Evolutionary conservation across 129 eudicot genomes (phyloP).

Genomic region (Logfia minima): DNA sequence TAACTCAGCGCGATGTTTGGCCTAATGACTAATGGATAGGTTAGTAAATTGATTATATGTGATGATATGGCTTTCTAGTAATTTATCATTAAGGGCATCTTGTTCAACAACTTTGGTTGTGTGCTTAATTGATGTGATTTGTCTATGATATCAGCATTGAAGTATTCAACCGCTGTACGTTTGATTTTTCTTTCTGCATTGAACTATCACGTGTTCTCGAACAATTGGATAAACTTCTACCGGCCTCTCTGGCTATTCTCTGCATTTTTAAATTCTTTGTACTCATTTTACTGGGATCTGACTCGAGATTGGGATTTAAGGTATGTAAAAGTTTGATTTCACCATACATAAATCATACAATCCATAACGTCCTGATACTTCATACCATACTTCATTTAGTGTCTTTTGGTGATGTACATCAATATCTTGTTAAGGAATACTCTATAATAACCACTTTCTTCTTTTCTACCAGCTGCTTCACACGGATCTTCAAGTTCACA

Average conservation of each 20-base stretch:
- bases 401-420: slow-evolving; percentile 2
- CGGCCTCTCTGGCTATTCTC: slow-evolving; percentile 91
- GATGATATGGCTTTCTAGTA: not conserved
- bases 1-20: too few species aligned
- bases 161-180: slow-evolving; percentile 91
- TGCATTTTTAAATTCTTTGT: slow-evolving; percentile 65
- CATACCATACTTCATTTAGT: not conserved
- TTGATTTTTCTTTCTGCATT: slow-evolving; percentile 96
- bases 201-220: slow-evolving; percentile 82
- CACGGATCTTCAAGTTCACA: slow-evolving; percentile 95
- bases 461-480: slow-evolving; percentile 64
- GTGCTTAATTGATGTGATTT: slow-evolving; percentile 14
- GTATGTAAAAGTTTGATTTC: slow-evolving; percentile 37
- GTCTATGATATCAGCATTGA: slow-evolving; percentile 70
- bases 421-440: not conserved
- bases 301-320: slow-evolving; percentile 96
- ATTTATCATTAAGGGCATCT: not conserved
- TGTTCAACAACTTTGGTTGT: not conserved
- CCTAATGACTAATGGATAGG: not conserved
- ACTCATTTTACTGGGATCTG: slow-evolving; percentile 96
- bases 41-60: not conserved
- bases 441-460: slow-evolving; percentile 18
- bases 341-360: not conserved
- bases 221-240: slow-evolving; percentile 71
- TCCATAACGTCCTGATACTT: not conserved